Evolutionary conservation across 805 yeast species (phyloP).

Genomic region (Saturnispora silvae): DNA sequence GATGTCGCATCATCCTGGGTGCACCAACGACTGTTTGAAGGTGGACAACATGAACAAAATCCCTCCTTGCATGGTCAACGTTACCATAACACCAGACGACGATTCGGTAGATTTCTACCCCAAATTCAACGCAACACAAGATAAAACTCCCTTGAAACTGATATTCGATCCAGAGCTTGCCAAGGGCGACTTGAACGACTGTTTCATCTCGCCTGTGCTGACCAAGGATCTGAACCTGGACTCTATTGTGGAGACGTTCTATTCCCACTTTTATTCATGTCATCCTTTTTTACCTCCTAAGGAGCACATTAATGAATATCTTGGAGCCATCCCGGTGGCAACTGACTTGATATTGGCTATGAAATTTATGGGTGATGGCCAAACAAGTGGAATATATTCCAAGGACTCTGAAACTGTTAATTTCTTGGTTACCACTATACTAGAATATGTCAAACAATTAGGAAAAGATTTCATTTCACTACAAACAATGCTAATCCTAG

Average conservation of each 20-base stretch:
- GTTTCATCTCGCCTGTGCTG: slow-evolving; percentile 24
- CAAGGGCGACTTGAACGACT: slow-evolving; percentile 14
- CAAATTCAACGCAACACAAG: slow-evolving; percentile 23
- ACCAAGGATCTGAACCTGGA: slow-evolving; percentile 20
- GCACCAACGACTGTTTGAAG: slow-evolving; percentile 21
- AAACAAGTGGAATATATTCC: slow-evolving; percentile 26
- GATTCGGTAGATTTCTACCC: slow-evolving; percentile 19
- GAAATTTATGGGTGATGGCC: slow-evolving; percentile 42
- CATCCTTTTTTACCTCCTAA: slow-evolving; percentile 40
- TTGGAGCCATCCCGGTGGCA: slow-evolving; percentile 26
- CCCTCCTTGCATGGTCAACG: slow-evolving; percentile 23
- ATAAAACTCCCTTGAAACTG: slow-evolving; percentile 16
- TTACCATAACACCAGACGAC: too few species aligned
- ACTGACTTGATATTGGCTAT: slow-evolving; percentile 35
- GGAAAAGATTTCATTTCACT: slow-evolving; percentile 35
- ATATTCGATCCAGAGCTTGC: slow-evolving; percentile 20
- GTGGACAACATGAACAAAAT: slow-evolving; percentile 19
- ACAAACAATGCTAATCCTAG: slow-evolving; percentile 31
- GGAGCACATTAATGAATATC: slow-evolving; percentile 26
- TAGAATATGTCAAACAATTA: slow-evolving; percentile 22
- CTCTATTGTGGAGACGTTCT: slow-evolving; percentile 25
- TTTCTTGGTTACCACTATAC: slow-evolving; percentile 26
- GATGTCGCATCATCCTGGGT: slow-evolving; percentile 13
- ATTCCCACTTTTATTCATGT: slow-evolving; percentile 28
- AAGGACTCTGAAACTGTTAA: slow-evolving; percentile 32